Base-by-base conservation (phyloP, 1,284 basidiomycete genomes). In the Irpex lacteus region DNA sequence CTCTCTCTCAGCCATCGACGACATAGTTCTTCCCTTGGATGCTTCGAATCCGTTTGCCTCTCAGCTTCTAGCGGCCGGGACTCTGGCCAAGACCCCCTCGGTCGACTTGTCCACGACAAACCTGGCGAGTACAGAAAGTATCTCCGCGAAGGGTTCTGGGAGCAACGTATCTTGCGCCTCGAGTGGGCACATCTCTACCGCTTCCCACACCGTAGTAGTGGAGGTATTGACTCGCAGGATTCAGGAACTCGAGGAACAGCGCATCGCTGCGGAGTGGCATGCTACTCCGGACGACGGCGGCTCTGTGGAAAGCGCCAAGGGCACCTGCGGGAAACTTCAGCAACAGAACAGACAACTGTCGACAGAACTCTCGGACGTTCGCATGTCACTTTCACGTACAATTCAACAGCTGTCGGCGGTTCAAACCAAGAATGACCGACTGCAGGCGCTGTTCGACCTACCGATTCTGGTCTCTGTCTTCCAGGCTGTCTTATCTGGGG, bases 361-460 rank as follows among this genome's bases (percentile, higher is more conserved):
- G 9, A 54, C 60, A 11, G 64, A 69, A 19, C 56, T 69, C 32
- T 57, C 65, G 4, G 54, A 61, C 4, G 63, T 71, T 18, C 73
- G 72, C 52, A 36, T 69, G 1, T 72, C 78, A 58, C 69, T 78
- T 56, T 55, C 64, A 62, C 59, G 38, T 7, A 67, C 71, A 3
- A 71, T 67, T 37, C 67, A 67, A 26, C 68, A 70, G 55, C 69
- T 72, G 38, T 65, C 63, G 2, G 37, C 63, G 32, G 66, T 73
- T n/a, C 64, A 63, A 9, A 55, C 61, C 6, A 68, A 70, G 65
- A 71, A 75, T 62, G 69, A 75, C 60, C 73, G 76, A 59, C 69
- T 72, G 59, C 70, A 69, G 21, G 69, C 66, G 5, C 74, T 78
- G 63, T 68, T 72, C 50, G 72, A 69, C 57, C 68, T 69, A 65